Base-by-base conservation (phyloP, 2,329 filamentous ascomycete species). In the Escovopsis weberi region DNA sequence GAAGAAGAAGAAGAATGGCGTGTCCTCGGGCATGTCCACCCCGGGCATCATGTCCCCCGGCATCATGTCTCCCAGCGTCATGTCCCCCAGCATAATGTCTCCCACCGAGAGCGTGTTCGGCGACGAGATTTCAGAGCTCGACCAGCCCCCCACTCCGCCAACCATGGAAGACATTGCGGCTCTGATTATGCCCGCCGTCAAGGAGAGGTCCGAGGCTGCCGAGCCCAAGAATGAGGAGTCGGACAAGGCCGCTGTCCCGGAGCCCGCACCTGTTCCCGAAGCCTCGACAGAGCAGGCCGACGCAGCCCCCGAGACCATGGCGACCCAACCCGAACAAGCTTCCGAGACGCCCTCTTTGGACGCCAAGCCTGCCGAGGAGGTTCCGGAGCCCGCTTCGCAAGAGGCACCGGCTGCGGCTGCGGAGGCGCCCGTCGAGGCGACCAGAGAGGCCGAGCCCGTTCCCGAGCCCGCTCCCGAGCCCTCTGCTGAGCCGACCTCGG, bases 1-100 rank as follows among this genome's bases (percentile, higher is more conserved):
- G 41, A 45, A 43, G 44, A 48, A 44, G 45, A 46, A 44, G 42
- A 42, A n/a, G 18, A 42, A 42, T 33, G 35, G 35, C 15, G 43
- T 42, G 41, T 35, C 39, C 7, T 45, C 43, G 6, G 43, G 46
- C 15, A 40, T 36, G 23, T 23, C 23, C 23, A 23, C 23, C 23
- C 23, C 23, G 8, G 28, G 28, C 3, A 11, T 32, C 28, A 30
- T 30, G 28, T 30, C 28, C 28, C 28, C 28, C 28, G 8, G 28
- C 28, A 11, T 30, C 7, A 32, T 32, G 28, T 32, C 28, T 9
- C 28, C 28, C 8, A 39, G 40, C n/a, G 41, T 39, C 11, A 30
- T 45, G 26, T 30, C 42, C 32, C 23, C 23, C 23, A 23, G 40
- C n/a, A 39, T 39, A 8, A 30, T 45, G 26, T 32, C 28, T 32